These are phyloP conservation scores for Malassezia sp. DNA, from an alignment of 1,284 basidiomycete genomes.

Conservation along the genomic window DNA sequence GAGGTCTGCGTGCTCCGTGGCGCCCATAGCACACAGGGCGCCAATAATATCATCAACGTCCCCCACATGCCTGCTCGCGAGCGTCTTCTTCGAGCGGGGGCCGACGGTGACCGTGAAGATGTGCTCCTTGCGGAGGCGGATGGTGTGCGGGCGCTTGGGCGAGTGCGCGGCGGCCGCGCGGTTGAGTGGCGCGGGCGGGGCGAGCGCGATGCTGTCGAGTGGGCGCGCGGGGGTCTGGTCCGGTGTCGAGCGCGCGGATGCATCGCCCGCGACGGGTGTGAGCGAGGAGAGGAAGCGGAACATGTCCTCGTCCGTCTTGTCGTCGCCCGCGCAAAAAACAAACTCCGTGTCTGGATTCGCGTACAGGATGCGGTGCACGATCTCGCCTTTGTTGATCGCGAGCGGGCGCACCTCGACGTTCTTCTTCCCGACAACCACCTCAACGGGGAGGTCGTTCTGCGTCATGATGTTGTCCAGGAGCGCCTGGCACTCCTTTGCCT, in stretches of 20 bases:
- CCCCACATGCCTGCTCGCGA: constrained; percentile 42
- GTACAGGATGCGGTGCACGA: constrained; percentile 85
- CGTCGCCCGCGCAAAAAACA: constrained; percentile 92
- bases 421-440: constrained; percentile 67
- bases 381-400: constrained; percentile 96
- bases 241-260: background rate
- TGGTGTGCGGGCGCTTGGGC: background rate
- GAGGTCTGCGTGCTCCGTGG: no score
- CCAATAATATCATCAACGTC: constrained; percentile 33
- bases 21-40: constrained; percentile 36
- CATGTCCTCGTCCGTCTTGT: constrained; percentile 61
- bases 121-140: constrained; percentile 18
- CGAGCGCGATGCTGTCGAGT: constrained; percentile 8
- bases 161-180: background rate
- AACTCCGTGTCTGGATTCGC: constrained; percentile 84
- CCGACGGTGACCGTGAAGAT: constrained; percentile 42
- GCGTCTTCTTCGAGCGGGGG: constrained; percentile 35
- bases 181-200: constrained; percentile 21
- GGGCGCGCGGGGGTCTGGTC: background rate
- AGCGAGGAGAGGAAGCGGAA: constrained; percentile 33
- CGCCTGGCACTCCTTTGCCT: constrained; percentile 78
- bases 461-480: constrained; percentile 68
- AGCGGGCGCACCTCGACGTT: constrained; percentile 90
- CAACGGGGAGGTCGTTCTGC: constrained; percentile 42
- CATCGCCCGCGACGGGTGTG: no score